Conservation (phyloP, 2,329 filamentous ascomycete species). For the Fusarium globosum region DNA sequence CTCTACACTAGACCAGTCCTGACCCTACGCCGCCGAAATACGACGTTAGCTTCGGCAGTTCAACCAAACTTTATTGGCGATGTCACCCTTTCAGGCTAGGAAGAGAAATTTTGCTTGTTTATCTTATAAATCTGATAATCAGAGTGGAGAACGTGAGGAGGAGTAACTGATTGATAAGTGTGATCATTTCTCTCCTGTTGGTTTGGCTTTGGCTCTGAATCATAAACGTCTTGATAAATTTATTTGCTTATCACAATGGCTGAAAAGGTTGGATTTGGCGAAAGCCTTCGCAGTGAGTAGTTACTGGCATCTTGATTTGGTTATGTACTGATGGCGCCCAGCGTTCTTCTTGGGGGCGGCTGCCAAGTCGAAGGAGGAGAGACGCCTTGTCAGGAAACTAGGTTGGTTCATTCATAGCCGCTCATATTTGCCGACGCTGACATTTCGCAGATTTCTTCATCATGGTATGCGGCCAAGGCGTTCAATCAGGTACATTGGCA, state of each 20-base stretch:
- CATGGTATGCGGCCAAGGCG: slow-evolving; percentile 15
- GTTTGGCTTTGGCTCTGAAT: background rate
- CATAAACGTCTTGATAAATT: background rate
- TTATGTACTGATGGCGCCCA: background rate
- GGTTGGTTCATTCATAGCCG: slow-evolving; percentile 18
- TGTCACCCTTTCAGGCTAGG: background rate
- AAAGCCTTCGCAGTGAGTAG: slow-evolving; percentile 4
- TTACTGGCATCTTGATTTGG: rapidly evolving
- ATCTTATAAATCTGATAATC: slow-evolving; percentile 29
- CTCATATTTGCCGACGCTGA: rapidly evolving
- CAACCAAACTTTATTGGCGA: background rate
- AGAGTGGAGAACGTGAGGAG: background rate
- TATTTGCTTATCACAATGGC: background rate
- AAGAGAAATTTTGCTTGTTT: background rate
- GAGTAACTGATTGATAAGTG: background rate
- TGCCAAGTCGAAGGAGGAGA: slow-evolving; percentile 41
- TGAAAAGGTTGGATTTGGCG: background rate
- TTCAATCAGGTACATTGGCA: rapidly evolving
- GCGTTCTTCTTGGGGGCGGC: slow-evolving; percentile 21
- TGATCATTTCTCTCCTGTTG: background rate
- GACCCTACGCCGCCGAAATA: background rate
- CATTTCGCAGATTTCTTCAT: slow-evolving; percentile 47
- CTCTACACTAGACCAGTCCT: background rate
- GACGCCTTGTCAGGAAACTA: slow-evolving; percentile 45
- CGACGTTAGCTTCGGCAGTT: slow-evolving; percentile 1